Percentiles rank a stretch among this genome's conserved stretches.
Conservation (phyloP, 345 rosid genomes). For the Sisymbrium irio region DNA sequence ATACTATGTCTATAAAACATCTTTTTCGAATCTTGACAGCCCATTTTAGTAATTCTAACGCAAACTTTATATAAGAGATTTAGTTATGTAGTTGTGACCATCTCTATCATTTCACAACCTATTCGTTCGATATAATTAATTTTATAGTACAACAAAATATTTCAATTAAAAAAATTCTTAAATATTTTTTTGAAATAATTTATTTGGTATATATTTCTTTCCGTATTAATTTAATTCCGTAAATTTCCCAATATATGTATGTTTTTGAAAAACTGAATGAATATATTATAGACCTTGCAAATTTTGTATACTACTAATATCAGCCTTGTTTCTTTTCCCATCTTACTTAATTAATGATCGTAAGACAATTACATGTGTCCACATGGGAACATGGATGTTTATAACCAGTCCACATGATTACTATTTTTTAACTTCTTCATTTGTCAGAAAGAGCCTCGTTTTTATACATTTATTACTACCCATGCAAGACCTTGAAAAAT, state of each 20-base stretch:
- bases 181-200: not conserved
- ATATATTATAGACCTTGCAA: not conserved
- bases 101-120: not conserved
- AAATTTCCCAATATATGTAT: not conserved
- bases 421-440: not conserved
- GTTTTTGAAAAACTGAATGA: too few relatives aligned
- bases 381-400: conserved; percentile 29
- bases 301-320: not conserved
- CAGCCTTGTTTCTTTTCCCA: not conserved
- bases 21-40: not conserved
- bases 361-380: conserved; percentile 22
- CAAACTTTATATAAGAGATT: not conserved
- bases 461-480: not conserved
- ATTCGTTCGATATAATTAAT: not conserved
- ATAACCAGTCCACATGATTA: conserved; percentile 13
- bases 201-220: not conserved
- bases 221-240: too few relatives aligned
- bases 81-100: not conserved
- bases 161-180: not conserved
- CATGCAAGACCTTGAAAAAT: conserved; percentile 1
- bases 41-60: not conserved
- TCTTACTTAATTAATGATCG: not conserved
- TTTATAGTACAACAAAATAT: not conserved
- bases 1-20: not conserved
- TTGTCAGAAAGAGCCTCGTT: not conserved